phyloP scores from a whole-genome alignment of 352 stramenopile species.

The Globisporangium canariense region DNA sequence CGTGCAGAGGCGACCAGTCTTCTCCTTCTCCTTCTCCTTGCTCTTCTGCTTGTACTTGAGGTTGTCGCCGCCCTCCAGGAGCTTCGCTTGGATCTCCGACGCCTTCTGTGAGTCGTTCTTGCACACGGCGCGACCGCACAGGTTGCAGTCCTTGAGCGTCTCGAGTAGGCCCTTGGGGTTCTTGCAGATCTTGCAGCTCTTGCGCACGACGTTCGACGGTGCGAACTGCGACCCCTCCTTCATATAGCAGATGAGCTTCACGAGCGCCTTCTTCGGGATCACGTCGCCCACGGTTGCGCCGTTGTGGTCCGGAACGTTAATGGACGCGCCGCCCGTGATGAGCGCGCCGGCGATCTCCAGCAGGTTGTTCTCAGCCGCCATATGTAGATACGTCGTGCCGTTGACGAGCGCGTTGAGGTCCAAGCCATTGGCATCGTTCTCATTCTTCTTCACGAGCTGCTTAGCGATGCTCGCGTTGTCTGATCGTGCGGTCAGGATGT shows the following conservation, averaged over 20 bases:
- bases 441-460: constrained; percentile 44
- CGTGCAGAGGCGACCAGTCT: constrained; percentile 55
- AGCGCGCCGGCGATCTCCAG: constrained; percentile 65
- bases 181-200: constrained; percentile 83
- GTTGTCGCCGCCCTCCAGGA: constrained; percentile 29
- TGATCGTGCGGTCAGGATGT: constrained; percentile 70
- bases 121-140: constrained; percentile 75
- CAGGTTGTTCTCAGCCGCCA: constrained; percentile 67
- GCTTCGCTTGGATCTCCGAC: constrained; percentile 57
- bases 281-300: constrained; percentile 78
- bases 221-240: constrained; percentile 63
- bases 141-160: constrained; percentile 64
- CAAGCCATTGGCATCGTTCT: constrained; percentile 6
- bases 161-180: constrained; percentile 73
- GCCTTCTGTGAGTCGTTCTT: constrained; percentile 83
- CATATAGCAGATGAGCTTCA: constrained; percentile 80
- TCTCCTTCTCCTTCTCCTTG: constrained; percentile 56
- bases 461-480: constrained; percentile 57
- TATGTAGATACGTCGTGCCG: constrained; percentile 81
- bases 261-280: constrained; percentile 67
- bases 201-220: constrained; percentile 50
- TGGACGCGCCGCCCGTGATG: constrained; percentile 69
- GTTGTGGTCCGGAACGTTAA: constrained; percentile 80
- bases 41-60: constrained; percentile 17
- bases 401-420: constrained; percentile 68